A percentile compares a stretch with the other conserved stretches of the same genome.
These are phyloP conservation scores for Albugo laibachii DNA, from an alignment of 352 stramenopile species.

Conservation along the genomic window DNA sequence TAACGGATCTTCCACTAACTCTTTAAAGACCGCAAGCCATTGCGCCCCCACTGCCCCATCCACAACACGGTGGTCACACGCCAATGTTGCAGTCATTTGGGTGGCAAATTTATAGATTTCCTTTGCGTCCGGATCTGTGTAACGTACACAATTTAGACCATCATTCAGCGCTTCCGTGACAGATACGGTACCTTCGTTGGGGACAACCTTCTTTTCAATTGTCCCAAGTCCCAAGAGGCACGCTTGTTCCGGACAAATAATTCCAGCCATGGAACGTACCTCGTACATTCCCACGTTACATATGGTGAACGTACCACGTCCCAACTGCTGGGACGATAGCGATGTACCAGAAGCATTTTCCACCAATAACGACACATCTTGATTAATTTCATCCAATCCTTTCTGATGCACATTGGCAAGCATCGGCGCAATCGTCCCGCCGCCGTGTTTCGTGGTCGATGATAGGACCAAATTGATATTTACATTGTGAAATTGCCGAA, in stretches of 20 bases:
- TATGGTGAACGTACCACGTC: constrained; percentile 89
- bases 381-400: constrained; percentile 81
- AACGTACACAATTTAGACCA: constrained; percentile 1
- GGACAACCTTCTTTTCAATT: constrained; percentile 90
- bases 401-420: constrained; percentile 80
- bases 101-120: constrained; percentile 82
- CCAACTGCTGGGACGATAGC: constrained; percentile 29
- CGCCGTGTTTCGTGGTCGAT: constrained; percentile 11
- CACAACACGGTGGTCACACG: constrained; percentile 95
- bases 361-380: constrained; percentile 45
- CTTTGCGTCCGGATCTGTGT: constrained; percentile 35
- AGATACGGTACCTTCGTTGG: constrained; percentile 38
- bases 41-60: constrained; percentile 92
- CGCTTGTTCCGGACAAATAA: constrained; percentile 85
- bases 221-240: constrained; percentile 87
- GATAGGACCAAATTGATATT: constrained; percentile 88
- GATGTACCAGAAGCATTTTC: constrained; percentile 8
- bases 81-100: constrained; percentile 90
- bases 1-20: constrained; percentile 89
- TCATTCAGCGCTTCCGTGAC: background rate
- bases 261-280: constrained; percentile 86
- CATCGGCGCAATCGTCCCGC: constrained; percentile 93
- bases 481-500: constrained; percentile 88
- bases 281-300: constrained; percentile 95
- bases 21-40: constrained; percentile 93